A percentile compares a stretch with the other conserved stretches of the same genome.
Conservation (phyloP, 805 yeast genomes). For the Crinitomyces ghanaensis region DNA sequence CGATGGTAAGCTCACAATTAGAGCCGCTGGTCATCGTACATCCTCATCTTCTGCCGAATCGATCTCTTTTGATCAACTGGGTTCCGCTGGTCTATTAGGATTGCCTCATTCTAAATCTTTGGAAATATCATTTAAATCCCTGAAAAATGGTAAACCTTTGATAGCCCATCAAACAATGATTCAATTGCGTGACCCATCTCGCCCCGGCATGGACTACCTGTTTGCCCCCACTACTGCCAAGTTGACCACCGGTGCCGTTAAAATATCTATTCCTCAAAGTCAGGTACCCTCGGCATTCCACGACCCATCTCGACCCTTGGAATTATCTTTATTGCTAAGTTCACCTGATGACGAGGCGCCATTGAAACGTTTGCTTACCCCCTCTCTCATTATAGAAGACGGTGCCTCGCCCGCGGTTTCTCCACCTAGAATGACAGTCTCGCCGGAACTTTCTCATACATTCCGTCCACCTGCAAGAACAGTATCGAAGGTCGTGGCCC, state of each 20-base stretch:
- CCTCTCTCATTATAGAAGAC: slow-evolving; percentile 10
- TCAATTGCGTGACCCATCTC: slow-evolving; percentile 14
- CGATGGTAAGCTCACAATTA: too few species aligned
- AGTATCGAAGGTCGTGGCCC: slow-evolving; percentile 40
- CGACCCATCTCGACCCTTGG: slow-evolving; percentile 16
- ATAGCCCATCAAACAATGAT: slow-evolving; percentile 22
- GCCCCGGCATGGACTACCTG: slow-evolving; percentile 19
- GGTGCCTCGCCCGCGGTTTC: slow-evolving; percentile 6
- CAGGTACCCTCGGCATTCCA: slow-evolving; percentile 23
- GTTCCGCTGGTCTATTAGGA: slow-evolving; percentile 2
- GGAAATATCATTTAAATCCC: slow-evolving; percentile 12
- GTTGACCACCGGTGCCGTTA: slow-evolving; percentile 25
- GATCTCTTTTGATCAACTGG: not conserved
- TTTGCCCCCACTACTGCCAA: slow-evolving; percentile 25
- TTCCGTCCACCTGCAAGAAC: slow-evolving; percentile 47
- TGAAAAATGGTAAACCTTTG: slow-evolving; percentile 7
- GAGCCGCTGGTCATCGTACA: too few species aligned
- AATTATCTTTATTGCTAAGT: slow-evolving; percentile 20
- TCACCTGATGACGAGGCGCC: slow-evolving; percentile 20
- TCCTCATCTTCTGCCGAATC: too few species aligned
- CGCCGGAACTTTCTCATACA: slow-evolving; percentile 52
- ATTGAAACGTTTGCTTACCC: slow-evolving; percentile 11
- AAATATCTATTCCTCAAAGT: slow-evolving; percentile 22
- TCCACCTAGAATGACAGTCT: slow-evolving; percentile 27
- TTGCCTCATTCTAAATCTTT: too few species aligned